Evolutionary conservation across 2,329 filamentous ascomycete genomes (phyloP).

Genomic region (Tolypocladium album): DNA sequence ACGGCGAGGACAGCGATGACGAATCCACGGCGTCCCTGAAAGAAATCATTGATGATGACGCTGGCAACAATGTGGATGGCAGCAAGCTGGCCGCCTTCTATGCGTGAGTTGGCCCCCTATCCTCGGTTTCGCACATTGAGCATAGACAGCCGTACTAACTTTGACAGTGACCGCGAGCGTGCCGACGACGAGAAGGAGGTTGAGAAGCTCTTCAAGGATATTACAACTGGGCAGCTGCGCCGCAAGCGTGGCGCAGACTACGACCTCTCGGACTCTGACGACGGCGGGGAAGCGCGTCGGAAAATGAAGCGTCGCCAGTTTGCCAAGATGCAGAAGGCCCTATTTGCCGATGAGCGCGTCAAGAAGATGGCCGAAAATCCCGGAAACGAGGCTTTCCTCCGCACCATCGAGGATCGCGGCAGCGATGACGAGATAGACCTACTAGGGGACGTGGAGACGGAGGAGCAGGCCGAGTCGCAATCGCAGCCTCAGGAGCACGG

Average conservation of each 20-base stretch:
- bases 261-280: constrained; percentile 83
- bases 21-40: constrained; percentile 60
- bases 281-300: constrained; percentile 66
- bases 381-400: constrained; percentile 82
- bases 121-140: not conserved
- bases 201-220: constrained; percentile 84
- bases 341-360: constrained; percentile 81
- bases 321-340: constrained; percentile 79
- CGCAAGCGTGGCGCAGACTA: constrained; percentile 75
- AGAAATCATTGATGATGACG: constrained; percentile 84
- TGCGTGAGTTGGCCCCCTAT: constrained; percentile 55
- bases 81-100: constrained; percentile 75
- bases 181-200: constrained; percentile 76
- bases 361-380: constrained; percentile 84
- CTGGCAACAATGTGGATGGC: constrained; percentile 67
- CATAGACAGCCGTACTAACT: constrained; percentile 6
- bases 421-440: constrained; percentile 70
- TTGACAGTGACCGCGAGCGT: constrained; percentile 61
- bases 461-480: constrained; percentile 23
- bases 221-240: constrained; percentile 79
- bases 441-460: constrained; percentile 37
- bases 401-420: constrained; percentile 75
- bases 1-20: constrained; percentile 77
- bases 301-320: constrained; percentile 81
- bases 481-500: constrained; percentile 19